Evolutionary conservation across 352 stramenopile species (phyloP), one percentile per base, ranked within the genome.

Genomic region (Globisporangium nodosum): DNA sequence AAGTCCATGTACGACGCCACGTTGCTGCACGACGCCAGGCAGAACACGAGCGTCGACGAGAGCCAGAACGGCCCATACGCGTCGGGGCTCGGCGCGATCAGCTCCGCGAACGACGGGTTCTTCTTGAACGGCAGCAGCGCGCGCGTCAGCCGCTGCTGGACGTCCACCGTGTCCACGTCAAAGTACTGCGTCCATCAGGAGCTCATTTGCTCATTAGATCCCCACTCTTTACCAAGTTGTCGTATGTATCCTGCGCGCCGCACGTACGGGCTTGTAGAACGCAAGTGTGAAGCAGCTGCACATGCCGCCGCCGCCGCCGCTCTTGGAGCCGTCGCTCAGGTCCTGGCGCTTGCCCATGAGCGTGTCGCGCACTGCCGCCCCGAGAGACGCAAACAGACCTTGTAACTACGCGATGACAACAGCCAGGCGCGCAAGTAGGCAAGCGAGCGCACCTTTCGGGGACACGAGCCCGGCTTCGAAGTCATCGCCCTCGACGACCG

Each of bases 21-120:
- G 66, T 95, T 95, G 66, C 78, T 90, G 72, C 85, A 93, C 46
- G 78, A 90, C 15, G 85, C 85, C 59, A 95, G 59, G 58, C 74
- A 88, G 64, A 95, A 95, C n/a, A 95, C 81, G 35, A 95, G 76
- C 51, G 85, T 95, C 40, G 80, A 81, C 24, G 83, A 91, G 9
- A 95, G 73, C 85, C 85, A 95, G 46, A 92, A 82, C 8, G 85
- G 85, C 0, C 85, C 85, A 57, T 95, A 95, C 11, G 85, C 85
- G 59, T 95, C 85, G 0, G 85, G 85, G 16, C 74, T 59, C 30
- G 64, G 52, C 7, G 74, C 58, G 20, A 82, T 74, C 18, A 95
- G 60, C 64, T 93, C 85, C n/a, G 73, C 74, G 51, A 95, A 95
- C 21, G 71, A 74, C 21, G 85, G 85, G 27, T 89, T 76, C 63